These are phyloP conservation scores for Ampelomyces quisqualis DNA, from an alignment of 2,329 filamentous ascomycete genomes.

Conservation along the genomic window DNA sequence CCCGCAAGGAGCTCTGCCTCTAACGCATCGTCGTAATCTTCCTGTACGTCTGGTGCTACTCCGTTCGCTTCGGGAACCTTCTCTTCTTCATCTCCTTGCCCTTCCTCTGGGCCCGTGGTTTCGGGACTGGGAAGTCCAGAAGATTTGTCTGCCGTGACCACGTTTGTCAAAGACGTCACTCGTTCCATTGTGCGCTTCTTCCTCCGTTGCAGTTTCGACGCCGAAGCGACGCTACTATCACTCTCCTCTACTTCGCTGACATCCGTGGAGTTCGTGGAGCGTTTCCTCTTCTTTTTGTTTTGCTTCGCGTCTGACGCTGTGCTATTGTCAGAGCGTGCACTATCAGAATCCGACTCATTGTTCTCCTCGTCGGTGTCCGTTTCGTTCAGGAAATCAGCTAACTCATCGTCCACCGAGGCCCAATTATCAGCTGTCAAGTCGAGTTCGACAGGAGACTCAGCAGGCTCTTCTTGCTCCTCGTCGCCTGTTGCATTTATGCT, in stretches of 20 bases:
- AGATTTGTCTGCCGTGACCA: constrained; percentile 43
- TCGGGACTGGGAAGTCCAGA: constrained; percentile 46
- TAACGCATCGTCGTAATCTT: constrained; percentile 56
- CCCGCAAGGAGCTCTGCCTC: constrained; percentile 49
- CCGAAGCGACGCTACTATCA: constrained; percentile 40
- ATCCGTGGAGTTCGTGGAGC: constrained; percentile 32
- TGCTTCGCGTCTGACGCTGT: constrained; percentile 24
- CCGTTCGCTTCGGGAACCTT: constrained; percentile 40
- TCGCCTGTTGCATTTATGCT: constrained; percentile 45
- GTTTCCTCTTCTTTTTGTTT: constrained; percentile 42
- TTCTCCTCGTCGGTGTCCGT: constrained; percentile 39
- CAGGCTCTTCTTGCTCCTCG: constrained; percentile 36
- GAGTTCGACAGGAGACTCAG: constrained; percentile 26
- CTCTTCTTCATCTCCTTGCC: constrained; percentile 47
- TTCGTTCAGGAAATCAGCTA: constrained; percentile 69
- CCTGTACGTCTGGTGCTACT: constrained; percentile 45
- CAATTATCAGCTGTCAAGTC: constrained; percentile 41
- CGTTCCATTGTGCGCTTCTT: constrained; percentile 52
- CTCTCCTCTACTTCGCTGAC: constrained; percentile 46
- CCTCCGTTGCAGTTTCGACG: constrained; percentile 48
- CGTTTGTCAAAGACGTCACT: constrained; percentile 51
- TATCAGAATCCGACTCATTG: constrained; percentile 37
- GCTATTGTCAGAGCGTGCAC: constrained; percentile 36
- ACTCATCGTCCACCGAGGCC: constrained; percentile 64
- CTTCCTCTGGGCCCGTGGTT: constrained; percentile 44